phyloP scores from a whole-genome alignment of 164 flowering plant genomes.

The Dillenia turbinata region DNA sequence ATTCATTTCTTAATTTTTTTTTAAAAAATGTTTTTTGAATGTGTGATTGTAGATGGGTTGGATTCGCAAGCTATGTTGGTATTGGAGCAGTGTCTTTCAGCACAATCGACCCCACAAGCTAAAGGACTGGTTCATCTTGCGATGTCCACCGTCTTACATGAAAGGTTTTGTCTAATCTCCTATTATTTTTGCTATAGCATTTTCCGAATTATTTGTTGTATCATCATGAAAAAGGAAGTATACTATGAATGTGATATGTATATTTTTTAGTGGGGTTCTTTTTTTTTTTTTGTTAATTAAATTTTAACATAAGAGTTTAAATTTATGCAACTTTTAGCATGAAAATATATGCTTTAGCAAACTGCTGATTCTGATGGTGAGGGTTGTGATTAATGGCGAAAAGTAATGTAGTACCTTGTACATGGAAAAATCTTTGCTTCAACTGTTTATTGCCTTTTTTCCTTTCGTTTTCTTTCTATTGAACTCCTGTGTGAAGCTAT shows the following conservation, averaged over 20 bases:
- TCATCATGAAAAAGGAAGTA: no score
- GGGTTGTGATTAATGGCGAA: not conserved
- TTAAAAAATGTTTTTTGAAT: not conserved
- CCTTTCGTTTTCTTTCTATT: not conserved
- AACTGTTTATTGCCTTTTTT: not conserved
- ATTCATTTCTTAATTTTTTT: not conserved
- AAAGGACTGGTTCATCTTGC: slow-evolving; percentile 63
- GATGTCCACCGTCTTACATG: slow-evolving; percentile 61
- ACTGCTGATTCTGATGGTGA: no score
- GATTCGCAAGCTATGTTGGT: slow-evolving; percentile 60
- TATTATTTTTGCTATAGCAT: no score
- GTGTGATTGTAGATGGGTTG: slow-evolving; percentile 46
- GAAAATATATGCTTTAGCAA: no score
- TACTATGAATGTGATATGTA: no score
- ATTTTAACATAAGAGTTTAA: not conserved
- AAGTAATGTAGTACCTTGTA: no score
- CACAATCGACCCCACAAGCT: slow-evolving; percentile 34
- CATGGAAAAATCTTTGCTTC: no score
- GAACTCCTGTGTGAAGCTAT: not conserved
- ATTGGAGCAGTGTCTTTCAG: slow-evolving; percentile 72
- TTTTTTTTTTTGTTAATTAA: no score
- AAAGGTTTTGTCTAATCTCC: slow-evolving; percentile 42
- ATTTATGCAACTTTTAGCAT: not conserved
- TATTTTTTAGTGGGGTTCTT: no score
- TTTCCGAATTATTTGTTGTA: no score